These are phyloP conservation scores for Coemansia pectinata DNA, from an alignment of 192 early-diverging fungal species.

Conservation along the genomic window DNA sequence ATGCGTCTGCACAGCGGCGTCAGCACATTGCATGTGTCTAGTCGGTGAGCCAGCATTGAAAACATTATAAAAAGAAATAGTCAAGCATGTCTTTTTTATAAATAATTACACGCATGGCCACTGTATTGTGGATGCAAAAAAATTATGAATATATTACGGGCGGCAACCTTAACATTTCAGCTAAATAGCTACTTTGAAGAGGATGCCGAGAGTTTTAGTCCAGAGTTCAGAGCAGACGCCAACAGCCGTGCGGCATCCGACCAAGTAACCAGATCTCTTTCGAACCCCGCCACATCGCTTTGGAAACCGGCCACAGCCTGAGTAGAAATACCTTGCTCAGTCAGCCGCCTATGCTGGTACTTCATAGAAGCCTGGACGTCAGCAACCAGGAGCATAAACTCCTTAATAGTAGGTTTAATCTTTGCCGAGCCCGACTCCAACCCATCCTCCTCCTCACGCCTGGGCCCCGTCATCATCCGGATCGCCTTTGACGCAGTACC, in stretches of 20 bases:
- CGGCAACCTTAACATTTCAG: background rate
- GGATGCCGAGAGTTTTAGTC: conserved; percentile 9
- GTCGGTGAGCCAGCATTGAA: background rate
- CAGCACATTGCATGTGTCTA: background rate
- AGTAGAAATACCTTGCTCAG: conserved; percentile 25
- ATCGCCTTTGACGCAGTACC: conserved; percentile 29
- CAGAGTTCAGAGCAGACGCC: conserved; percentile 17
- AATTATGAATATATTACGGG: background rate
- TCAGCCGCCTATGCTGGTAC: conserved; percentile 27
- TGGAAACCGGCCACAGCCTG: conserved; percentile 20
- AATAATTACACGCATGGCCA: background rate
- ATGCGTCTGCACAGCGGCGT: background rate
- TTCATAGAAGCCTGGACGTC: conserved; percentile 34
- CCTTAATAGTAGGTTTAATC: conserved; percentile 25
- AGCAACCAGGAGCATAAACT: conserved; percentile 40
- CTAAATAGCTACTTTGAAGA: background rate
- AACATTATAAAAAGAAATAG: background rate
- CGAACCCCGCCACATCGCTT: conserved; percentile 33
- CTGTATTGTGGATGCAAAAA: background rate
- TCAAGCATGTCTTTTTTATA: background rate
- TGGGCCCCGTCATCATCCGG: conserved; percentile 34
- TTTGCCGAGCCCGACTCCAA: conserved; percentile 10
- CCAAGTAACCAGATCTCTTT: conserved; percentile 41
- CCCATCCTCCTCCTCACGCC: conserved; percentile 1
- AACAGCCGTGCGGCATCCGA: conserved; percentile 37